A percentile compares a stretch with the other conserved stretches of the same genome.
These are phyloP conservation scores for Chernovozyma aurita DNA, from an alignment of 1,139 yeast genomes.

Conservation along the genomic window DNA sequence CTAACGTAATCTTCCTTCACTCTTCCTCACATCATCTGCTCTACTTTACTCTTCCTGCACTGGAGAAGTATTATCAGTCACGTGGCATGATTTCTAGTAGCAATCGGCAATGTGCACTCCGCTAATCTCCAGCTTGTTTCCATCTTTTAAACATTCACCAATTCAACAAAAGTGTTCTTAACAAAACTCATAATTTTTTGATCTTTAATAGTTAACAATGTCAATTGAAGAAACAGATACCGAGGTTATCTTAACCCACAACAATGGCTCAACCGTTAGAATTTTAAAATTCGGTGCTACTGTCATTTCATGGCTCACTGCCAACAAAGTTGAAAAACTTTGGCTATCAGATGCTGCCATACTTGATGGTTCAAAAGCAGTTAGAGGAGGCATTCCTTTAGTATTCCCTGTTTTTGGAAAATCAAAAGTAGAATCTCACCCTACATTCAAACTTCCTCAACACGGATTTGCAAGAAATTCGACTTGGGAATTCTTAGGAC, in stretches of 20 bases:
- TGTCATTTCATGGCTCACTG: conserved; percentile 68
- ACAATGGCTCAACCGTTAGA: conserved; percentile 52
- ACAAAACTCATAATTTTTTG: no score
- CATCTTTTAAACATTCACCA: no score
- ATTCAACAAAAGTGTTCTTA: no score
- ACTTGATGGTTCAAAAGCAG: conserved; percentile 87
- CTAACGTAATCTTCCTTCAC: no score
- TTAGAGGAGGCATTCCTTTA: conserved; percentile 94
- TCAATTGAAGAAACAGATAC: conserved; percentile 62
- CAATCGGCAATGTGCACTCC: no score
- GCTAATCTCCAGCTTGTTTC: no score
- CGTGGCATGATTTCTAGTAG: no score
- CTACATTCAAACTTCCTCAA: conserved; percentile 64
- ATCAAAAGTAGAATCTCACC: conserved; percentile 32
- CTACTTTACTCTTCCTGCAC: no score
- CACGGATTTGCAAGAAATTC: conserved; percentile 94
- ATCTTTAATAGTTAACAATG: no score
- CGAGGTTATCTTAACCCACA: conserved; percentile 55
- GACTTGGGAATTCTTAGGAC: conserved; percentile 90
- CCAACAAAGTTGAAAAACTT: conserved; percentile 64
- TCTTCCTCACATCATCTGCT: no score
- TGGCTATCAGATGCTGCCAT: conserved; percentile 68
- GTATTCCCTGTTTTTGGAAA: conserved; percentile 96
- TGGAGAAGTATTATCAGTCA: no score
- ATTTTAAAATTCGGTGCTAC: conserved; percentile 88